Percentiles rank a stretch among this genome's conserved stretches.
Evolutionary conservation across 78 protist species (phyloP).

Genomic region (Cavenderia fasciculata): DNA sequence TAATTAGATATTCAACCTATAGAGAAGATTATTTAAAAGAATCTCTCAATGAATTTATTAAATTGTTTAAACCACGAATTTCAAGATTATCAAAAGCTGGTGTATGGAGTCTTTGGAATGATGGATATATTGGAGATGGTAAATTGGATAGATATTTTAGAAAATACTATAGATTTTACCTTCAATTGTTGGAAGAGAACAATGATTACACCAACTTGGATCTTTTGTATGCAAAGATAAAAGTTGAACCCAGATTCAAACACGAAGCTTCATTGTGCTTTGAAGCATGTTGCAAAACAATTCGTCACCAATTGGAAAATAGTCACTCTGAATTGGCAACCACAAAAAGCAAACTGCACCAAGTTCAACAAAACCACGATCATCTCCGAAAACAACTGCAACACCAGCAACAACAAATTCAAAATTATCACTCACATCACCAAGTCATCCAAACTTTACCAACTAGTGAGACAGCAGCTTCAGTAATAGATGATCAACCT

Average conservation of each 20-base stretch:
- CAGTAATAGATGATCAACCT: too few relatives aligned
- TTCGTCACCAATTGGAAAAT: not conserved
- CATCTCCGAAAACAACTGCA: not conserved
- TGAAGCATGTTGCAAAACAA: conserved; percentile 1
- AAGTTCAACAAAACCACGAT: too few relatives aligned
- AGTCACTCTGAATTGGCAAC: not conserved
- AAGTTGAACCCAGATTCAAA: conserved; percentile 9
- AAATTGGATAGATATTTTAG: conserved; percentile 28
- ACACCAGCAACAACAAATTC: not conserved
- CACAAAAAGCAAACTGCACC: too few relatives aligned
- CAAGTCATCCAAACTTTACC: not conserved
- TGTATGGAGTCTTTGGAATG: conserved; percentile 57
- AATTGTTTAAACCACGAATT: conserved; percentile 30
- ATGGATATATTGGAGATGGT: conserved; percentile 52
- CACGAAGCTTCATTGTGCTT: conserved; percentile 4
- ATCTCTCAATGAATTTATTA: conserved; percentile 6
- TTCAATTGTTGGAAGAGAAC: conserved; percentile 37
- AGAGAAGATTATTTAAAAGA: not conserved
- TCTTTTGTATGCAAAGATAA: conserved; percentile 11
- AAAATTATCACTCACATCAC: not conserved
- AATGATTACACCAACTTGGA: conserved; percentile 36
- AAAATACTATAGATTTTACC: conserved; percentile 27
- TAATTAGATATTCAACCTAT: conserved; percentile 9
- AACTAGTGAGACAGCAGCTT: too few relatives aligned
- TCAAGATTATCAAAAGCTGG: conserved; percentile 21